A percentile compares a stretch with the other conserved stretches of the same genome.
Conservation (phyloP, 2,329 filamentous ascomycete species). For the Mycocentrospora acerina region DNA sequence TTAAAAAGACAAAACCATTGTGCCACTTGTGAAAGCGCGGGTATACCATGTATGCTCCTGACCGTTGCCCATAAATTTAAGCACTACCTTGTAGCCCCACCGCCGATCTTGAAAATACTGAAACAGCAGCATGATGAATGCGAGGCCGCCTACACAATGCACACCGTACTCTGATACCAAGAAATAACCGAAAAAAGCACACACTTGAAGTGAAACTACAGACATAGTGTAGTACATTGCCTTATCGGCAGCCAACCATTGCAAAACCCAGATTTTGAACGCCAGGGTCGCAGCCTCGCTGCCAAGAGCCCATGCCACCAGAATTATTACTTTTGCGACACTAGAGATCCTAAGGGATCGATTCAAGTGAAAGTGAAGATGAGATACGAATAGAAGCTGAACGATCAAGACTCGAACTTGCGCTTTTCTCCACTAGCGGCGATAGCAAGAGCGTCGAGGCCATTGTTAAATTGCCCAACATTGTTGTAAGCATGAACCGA, state of each 20-base stretch:
- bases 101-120: no score
- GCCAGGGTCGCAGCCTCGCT: constrained; percentile 11
- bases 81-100: no score
- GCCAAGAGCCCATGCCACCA: constrained; percentile 2
- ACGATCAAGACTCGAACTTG: constrained; percentile 31
- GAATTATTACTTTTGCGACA: neutral
- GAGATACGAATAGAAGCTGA: constrained; percentile 2
- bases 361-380: constrained; percentile 1
- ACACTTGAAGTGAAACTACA: neutral
- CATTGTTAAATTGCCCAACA: constrained; percentile 30
- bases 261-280: constrained; percentile 20
- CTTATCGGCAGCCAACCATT: constrained; percentile 46
- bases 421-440: constrained; percentile 42
- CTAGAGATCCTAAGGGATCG: neutral
- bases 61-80: no score
- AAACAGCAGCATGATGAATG: no score
- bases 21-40: no score
- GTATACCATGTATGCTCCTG: no score
- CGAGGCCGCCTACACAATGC: no score
- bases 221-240: constrained; percentile 35
- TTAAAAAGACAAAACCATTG: no score
- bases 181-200: no score
- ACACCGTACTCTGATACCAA: no score
- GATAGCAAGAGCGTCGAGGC: constrained; percentile 41
- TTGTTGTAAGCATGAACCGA: constrained; percentile 27